Percentiles rank a stretch among this genome's conserved stretches.
Evolutionary conservation across 225 moss, liverwort and hornwort genomes (phyloP).

Genomic region (Thuidium tamariscinum): DNA sequence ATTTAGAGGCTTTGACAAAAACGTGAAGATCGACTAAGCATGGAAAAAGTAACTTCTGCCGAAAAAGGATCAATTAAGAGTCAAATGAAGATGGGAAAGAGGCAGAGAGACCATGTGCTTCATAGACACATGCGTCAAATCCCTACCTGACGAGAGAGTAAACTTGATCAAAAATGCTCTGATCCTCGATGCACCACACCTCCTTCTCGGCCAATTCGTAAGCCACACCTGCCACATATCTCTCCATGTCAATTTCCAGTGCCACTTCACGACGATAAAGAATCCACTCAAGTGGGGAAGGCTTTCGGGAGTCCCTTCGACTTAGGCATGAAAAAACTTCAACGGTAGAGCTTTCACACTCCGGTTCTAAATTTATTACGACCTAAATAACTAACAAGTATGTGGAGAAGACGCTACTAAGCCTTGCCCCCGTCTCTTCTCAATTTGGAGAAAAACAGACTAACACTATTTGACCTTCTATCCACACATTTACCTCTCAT

Average conservation of each 20-base stretch:
- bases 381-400: neutral
- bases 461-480: neutral
- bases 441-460: neutral
- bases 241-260: neutral
- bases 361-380: neutral
- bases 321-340: neutral
- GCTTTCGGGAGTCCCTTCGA: neutral
- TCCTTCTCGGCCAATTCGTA: slow-evolving; percentile 76
- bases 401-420: neutral
- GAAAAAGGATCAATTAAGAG: neutral
- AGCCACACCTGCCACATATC: slow-evolving; percentile 38
- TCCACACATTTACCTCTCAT: neutral
- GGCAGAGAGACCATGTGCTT: neutral
- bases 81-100: neutral
- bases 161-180: slow-evolving; percentile 70
- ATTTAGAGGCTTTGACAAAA: neutral
- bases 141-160: slow-evolving; percentile 76
- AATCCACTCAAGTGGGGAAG: neutral
- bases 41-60: neutral
- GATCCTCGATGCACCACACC: slow-evolving; percentile 74
- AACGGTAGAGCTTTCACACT: neutral
- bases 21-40: neutral
- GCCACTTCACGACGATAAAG: neutral
- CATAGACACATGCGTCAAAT: neutral
- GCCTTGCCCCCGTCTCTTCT: neutral